Percentiles rank a stretch among this genome's conserved stretches.
phyloP scores from a whole-genome alignment of 164 flowering plant species.

The Annona squamosa region DNA sequence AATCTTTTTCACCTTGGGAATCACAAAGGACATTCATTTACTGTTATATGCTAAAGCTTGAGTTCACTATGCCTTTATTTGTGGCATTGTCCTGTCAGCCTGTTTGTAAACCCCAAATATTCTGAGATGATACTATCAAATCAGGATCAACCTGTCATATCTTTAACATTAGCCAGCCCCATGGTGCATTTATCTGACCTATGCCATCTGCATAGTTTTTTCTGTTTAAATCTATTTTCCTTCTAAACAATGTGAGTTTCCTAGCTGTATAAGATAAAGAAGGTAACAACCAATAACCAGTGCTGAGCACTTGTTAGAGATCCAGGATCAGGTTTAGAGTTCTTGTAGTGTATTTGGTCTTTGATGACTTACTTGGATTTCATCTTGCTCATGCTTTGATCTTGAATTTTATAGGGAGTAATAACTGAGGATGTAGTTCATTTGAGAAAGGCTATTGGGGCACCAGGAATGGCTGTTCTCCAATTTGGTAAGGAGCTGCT shows the following conservation, averaged over 20 bases:
- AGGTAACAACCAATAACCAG: not conserved
- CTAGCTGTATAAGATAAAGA: too few relatives aligned
- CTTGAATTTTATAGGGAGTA: slow-evolving; percentile 55
- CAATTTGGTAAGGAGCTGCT: slow-evolving; percentile 71
- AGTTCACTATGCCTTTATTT: too few relatives aligned
- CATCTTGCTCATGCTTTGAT: not conserved
- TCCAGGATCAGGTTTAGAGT: not conserved
- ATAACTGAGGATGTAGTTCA: slow-evolving; percentile 92
- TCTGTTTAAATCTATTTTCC: not conserved
- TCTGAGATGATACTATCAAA: not conserved
- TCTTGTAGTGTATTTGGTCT: not conserved
- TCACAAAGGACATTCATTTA: not conserved
- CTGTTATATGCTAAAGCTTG: not conserved
- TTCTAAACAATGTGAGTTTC: not conserved
- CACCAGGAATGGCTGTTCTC: slow-evolving; percentile 99
- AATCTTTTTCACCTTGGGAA: not conserved
- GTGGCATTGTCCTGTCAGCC: too few relatives aligned
- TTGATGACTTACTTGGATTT: not conserved
- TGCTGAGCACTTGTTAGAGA: not conserved
- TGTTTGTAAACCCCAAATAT: not conserved
- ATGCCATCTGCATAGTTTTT: not conserved
- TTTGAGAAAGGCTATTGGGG: slow-evolving; percentile 78
- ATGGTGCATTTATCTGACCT: not conserved
- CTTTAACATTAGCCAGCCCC: not conserved
- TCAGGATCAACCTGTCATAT: not conserved